phyloP scores from a whole-genome alignment of 495 filamentous ascomycete species.

The Penicillium alfredii region DNA sequence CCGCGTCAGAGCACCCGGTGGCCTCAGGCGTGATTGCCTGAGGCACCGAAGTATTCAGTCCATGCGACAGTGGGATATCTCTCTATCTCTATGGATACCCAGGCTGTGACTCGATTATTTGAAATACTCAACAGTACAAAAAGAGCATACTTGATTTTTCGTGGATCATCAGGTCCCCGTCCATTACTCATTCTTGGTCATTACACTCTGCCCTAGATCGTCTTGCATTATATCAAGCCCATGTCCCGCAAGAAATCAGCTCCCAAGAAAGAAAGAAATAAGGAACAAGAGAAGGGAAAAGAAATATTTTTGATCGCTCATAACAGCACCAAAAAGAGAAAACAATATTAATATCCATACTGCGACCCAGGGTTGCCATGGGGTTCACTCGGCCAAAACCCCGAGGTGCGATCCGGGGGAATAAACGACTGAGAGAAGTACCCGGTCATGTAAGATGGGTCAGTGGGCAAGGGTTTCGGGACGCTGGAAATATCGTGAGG shows the following conservation, averaged over 20 bases:
- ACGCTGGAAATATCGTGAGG: conserved; percentile 6
- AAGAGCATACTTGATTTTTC: no score
- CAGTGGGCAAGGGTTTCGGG: conserved; percentile 8
- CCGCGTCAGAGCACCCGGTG: neutral
- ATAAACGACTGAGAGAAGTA: conserved; percentile 16
- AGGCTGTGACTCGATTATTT: no score
- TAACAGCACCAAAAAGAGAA: neutral
- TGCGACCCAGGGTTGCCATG: conserved; percentile 7
- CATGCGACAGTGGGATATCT: no score
- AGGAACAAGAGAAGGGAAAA: no score
- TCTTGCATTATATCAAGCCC: no score
- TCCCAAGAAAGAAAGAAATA: conserved; percentile 4
- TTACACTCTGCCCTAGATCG: no score
- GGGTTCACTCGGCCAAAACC: conserved; percentile 15
- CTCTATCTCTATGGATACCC: no score
- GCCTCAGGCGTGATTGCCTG: conserved; percentile 1
- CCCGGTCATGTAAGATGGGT: conserved; percentile 8
- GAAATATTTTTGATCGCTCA: no score
- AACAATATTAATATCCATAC: conserved; percentile 15
- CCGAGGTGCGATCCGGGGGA: conserved; percentile 9
- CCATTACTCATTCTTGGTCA: no score
- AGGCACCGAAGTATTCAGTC: conserved; percentile 2
- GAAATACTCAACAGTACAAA: no score
- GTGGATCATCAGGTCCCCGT: no score
- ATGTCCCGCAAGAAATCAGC: no score